Conservation (phyloP, 148 eudicot species). For the Vaccinium darrowii region DNA sequence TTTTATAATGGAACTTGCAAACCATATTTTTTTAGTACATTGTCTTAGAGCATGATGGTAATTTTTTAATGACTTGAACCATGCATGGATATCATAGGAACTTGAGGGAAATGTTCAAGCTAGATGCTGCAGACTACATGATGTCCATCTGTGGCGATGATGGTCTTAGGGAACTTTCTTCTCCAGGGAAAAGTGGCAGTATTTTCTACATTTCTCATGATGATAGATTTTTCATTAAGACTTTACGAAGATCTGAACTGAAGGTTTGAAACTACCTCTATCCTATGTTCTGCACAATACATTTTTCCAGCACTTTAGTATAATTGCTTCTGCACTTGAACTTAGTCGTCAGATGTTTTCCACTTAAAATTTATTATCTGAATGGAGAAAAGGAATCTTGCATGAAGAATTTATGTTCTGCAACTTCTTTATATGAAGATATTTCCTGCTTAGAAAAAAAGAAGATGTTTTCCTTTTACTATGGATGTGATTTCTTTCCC, state of each 20-base stretch:
- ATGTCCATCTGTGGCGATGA: constrained; percentile 98
- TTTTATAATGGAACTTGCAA: background rate
- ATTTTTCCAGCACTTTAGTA: background rate
- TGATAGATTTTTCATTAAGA: constrained; percentile 90
- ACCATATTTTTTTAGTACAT: background rate
- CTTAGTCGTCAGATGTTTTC: background rate
- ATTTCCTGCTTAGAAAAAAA: too few species aligned
- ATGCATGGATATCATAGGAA: constrained; percentile 40
- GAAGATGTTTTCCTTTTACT: background rate
- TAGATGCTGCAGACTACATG: constrained; percentile 97
- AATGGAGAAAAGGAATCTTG: background rate
- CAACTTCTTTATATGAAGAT: background rate
- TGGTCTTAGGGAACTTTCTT: constrained; percentile 80
- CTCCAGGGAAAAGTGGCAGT: constrained; percentile 98
- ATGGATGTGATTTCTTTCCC: background rate
- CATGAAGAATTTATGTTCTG: background rate
- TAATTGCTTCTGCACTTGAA: background rate
- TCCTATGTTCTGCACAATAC: background rate
- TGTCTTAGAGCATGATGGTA: background rate
- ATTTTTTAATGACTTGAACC: background rate
- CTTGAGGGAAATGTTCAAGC: constrained; percentile 92
- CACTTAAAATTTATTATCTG: background rate
- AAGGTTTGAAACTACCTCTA: constrained; percentile 48
- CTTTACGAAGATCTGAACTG: constrained; percentile 70
- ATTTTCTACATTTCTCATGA: constrained; percentile 84